Evolutionary conservation across 2,329 filamentous ascomycete species (phyloP).

Genomic region (Calonectria naviculata): DNA sequence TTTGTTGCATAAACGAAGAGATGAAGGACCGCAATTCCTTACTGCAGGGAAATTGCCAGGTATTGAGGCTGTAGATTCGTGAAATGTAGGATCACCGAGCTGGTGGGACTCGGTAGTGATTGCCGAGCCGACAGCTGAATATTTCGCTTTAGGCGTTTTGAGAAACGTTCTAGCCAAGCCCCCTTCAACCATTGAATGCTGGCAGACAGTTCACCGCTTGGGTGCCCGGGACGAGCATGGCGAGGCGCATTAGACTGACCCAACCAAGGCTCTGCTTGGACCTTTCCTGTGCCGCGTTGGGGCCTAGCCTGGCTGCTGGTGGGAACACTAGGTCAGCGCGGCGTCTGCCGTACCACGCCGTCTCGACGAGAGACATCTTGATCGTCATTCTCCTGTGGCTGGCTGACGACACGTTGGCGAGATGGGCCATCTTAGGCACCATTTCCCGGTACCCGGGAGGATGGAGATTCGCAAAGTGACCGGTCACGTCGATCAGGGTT

Average conservation of each 20-base stretch:
- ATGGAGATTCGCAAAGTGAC: background rate
- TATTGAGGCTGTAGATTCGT: background rate
- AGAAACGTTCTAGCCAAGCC: background rate
- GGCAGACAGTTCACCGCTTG: background rate
- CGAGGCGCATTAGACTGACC: background rate
- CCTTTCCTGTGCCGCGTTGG: too few species aligned
- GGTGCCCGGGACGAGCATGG: background rate
- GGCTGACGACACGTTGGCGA: background rate
- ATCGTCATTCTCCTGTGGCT: background rate
- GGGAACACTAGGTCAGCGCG: constrained; percentile 4
- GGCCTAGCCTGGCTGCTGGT: background rate
- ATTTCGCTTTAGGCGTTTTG: background rate
- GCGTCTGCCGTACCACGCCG: background rate
- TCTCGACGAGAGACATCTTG: background rate
- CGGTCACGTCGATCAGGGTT: background rate
- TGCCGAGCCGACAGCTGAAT: background rate
- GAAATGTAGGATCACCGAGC: background rate
- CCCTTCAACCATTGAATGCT: background rate
- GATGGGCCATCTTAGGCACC: background rate
- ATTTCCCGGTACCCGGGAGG: background rate
- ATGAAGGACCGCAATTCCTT: background rate
- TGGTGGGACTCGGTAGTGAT: background rate
- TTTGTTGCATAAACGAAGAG: background rate
- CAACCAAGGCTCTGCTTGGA: background rate
- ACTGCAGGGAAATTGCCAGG: background rate